phyloP scores from a whole-genome alignment of 805 yeast species.

The Yarrowia porcina region DNA sequence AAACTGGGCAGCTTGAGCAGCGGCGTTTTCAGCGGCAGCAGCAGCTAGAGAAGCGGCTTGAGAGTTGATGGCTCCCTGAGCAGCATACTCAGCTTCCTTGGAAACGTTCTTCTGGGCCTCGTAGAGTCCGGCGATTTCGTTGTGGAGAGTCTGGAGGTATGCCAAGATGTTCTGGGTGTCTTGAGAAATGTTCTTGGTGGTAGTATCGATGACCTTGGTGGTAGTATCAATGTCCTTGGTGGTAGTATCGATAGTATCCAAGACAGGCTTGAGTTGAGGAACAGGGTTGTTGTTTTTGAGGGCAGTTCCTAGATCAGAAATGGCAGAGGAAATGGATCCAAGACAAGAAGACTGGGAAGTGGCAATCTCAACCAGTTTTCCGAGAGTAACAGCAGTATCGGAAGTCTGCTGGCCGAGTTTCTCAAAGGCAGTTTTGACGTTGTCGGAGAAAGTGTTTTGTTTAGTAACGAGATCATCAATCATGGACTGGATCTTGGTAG shows the following conservation, averaged over 20 bases:
- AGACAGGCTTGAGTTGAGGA: background rate
- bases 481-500: background rate
- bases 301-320: background rate
- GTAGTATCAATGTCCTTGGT: background rate
- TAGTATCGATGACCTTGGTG: background rate
- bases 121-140: background rate
- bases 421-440: background rate
- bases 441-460: background rate
- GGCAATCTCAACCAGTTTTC: background rate
- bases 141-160: background rate
- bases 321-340: background rate
- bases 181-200: background rate
- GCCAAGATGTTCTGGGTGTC: background rate
- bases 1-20: background rate
- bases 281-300: background rate
- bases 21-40: background rate
- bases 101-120: background rate
- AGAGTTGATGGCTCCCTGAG: background rate
- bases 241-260: background rate
- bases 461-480: background rate
- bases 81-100: background rate
- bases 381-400: background rate
- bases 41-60: background rate
- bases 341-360: background rate
- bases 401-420: too few species aligned